Base-by-base conservation (phyloP, 805 yeast genomes). In the Priceomyces castillae region DNA sequence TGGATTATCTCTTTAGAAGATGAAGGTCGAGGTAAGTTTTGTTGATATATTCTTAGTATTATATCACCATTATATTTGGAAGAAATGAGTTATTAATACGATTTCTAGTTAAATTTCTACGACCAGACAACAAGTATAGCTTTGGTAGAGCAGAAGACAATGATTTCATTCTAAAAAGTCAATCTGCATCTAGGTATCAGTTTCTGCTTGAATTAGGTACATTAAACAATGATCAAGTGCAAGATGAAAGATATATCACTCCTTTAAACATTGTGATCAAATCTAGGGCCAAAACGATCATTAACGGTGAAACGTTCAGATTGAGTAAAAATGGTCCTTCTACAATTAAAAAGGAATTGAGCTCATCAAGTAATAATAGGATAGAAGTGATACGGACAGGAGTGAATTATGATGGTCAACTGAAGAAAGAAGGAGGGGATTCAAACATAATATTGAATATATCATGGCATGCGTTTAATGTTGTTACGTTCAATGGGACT, bases 151-250 rank as follows among this genome's bases (percentile, higher is more conserved):
- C 56, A 37, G 54, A 57, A 22, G 62, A 57, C 22, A 59, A 51
- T 15, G 59, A 62, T 37, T 50, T 62, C 37, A 44, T 58, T 33
- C 56, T 65, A 37, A 53, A 56, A 20, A 63, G 65, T 39, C 50
- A 57, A 17, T 53, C 57, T 37, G 67, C 64, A 10, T 65, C 71
- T 7, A 55, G 67, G 39, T 54, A 54, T 14, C 67, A 65, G 46
- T 46, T 66, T 14, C 54, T 56, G 34, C 12, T 67, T 7, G 38
- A 26, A 7, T 26, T 54, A 6, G 58, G 51, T 6, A 23, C 40
- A 4, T 42, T 52, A 6, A 51, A 46, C 2, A 26, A 30, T 7
- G 26, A 22, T 0, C 30, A 34, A 2, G 10, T 42, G 4, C 20
- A 28, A 11, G 39, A 40, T 12, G 28, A 33, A 7, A 38, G 31